Percentiles rank a stretch among this genome's conserved stretches.
Conservation (phyloP, 345 rosid genomes). For the Heritiera fomes region DNA sequence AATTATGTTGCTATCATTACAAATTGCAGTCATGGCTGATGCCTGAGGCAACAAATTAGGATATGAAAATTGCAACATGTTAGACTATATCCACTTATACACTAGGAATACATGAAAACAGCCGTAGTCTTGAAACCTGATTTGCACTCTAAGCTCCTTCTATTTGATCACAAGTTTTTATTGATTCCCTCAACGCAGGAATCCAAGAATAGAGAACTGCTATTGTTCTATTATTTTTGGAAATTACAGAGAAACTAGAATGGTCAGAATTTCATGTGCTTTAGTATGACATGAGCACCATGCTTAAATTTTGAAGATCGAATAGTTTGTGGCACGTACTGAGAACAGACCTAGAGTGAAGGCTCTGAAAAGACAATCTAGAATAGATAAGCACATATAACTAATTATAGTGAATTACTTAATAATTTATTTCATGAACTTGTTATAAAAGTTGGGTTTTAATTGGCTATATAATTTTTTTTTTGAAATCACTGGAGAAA, state of each 20-base stretch:
- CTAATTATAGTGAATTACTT: background rate
- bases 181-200: background rate
- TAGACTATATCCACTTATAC: background rate
- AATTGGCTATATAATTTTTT: background rate
- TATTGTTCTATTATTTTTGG: background rate
- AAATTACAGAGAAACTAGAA: background rate
- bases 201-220: background rate
- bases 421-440: background rate
- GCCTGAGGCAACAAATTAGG: conserved; percentile 1
- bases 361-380: background rate
- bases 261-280: background rate
- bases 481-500: background rate
- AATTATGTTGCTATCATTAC: background rate
- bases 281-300: background rate
- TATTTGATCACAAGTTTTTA: background rate
- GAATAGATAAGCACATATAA: background rate
- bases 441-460: background rate
- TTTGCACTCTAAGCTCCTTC: background rate
- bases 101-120: background rate
- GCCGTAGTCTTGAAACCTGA: background rate
- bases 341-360: conserved; percentile 5
- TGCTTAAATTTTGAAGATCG: background rate
- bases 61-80: conserved; percentile 5
- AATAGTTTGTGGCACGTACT: background rate
- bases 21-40: conserved; percentile 10